phyloP scores from a whole-genome alignment of 805 yeast species.

The Pichia sporocuriosa region DNA sequence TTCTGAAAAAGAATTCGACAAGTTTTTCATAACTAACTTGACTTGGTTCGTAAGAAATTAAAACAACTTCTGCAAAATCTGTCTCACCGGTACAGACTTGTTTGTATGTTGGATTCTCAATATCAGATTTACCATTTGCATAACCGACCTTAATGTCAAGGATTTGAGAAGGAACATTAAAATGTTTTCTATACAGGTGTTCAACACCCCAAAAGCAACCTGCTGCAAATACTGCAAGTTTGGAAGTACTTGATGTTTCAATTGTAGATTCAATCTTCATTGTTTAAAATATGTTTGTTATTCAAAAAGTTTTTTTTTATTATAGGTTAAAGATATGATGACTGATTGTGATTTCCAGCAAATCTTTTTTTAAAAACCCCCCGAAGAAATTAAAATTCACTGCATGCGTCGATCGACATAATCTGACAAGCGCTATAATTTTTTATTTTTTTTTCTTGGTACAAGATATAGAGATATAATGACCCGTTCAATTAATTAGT shows the following conservation, averaged over 20 bases:
- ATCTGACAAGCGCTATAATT: no score
- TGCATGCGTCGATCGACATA: no score
- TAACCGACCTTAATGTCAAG: slow-evolving; percentile 82
- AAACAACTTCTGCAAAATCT: slow-evolving; percentile 74
- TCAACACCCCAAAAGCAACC: slow-evolving; percentile 91
- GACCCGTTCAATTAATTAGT: no score
- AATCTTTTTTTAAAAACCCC: no score
- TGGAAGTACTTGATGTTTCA: slow-evolving; percentile 33
- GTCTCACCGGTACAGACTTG: slow-evolving; percentile 76
- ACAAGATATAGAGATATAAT: no score
- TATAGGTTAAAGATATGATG: no score
- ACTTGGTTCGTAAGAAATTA: slow-evolving; percentile 73
- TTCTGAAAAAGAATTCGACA: slow-evolving; percentile 77
- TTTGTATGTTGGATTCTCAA: slow-evolving; percentile 51
- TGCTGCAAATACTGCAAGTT: slow-evolving; percentile 50
- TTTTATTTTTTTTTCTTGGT: no score
- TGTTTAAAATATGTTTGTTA: neutral
- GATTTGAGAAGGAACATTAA: slow-evolving; percentile 44
- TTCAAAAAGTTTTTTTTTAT: no score
- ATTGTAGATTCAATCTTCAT: neutral
- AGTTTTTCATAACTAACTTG: slow-evolving; percentile 52
- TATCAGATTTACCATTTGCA: slow-evolving; percentile 60
- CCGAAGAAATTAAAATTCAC: no score
- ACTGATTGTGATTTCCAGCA: no score
- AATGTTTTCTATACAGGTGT: slow-evolving; percentile 68